Evolutionary conservation across 2,329 filamentous ascomycete species (phyloP).

Genomic region (Fusarium anguioides): DNA sequence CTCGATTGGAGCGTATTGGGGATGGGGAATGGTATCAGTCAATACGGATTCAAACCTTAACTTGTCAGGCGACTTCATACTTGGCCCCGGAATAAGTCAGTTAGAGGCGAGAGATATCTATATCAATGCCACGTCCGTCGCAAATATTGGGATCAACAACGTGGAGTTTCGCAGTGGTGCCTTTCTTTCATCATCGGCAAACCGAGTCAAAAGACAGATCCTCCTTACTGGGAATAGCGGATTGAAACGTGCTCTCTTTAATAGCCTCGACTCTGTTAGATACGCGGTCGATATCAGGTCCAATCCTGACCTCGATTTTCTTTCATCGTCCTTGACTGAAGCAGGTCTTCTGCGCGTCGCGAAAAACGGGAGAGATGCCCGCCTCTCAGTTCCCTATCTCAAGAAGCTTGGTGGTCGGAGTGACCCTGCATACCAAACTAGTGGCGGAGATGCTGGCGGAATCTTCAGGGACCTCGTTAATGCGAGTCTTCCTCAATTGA

Average conservation of each 20-base stretch:
- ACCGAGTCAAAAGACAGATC: background rate
- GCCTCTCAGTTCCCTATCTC: fast-evolving
- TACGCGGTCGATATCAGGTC: background rate
- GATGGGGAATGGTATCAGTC: background rate
- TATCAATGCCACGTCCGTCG: background rate
- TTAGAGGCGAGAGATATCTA: fast-evolving
- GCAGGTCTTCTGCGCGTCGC: background rate
- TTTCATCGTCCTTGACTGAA: background rate
- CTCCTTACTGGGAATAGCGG: fast-evolving
- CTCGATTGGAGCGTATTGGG: fast-evolving
- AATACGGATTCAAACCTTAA: background rate
- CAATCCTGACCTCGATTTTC: background rate
- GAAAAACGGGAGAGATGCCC: background rate
- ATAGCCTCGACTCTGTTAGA: background rate
- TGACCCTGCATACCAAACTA: fast-evolving
- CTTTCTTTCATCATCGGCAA: background rate
- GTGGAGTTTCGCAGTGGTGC: background rate
- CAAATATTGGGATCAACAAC: background rate
- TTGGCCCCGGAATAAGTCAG: background rate
- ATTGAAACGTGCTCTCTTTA: background rate
- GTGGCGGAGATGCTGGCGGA: background rate
- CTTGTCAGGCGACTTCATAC: fast-evolving
- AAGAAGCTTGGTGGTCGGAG: background rate
- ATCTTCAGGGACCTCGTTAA: background rate
- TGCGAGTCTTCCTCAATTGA: background rate